Conservation (phyloP, 345 rosid species). For the Cardiospermum halicacabum region DNA sequence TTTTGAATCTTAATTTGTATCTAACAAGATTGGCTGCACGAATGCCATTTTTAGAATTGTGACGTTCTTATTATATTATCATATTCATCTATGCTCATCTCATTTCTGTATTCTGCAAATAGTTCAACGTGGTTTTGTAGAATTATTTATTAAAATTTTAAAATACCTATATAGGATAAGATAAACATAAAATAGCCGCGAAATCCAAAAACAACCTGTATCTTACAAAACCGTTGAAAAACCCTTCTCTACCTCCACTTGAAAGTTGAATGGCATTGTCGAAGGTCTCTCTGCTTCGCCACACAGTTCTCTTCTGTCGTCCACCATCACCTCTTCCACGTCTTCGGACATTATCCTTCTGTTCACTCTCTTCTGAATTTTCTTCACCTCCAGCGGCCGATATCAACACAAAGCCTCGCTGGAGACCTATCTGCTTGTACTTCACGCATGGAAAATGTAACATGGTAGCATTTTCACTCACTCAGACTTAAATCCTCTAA, state of each 20-base stretch:
- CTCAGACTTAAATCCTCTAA: too few relatives aligned
- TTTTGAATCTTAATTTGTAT: neutral
- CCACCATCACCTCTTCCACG: constrained; percentile 16
- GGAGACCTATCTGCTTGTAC: constrained; percentile 88
- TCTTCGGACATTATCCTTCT: constrained; percentile 15
- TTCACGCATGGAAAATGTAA: constrained; percentile 77
- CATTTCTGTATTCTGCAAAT: neutral
- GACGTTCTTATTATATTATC: too few relatives aligned
- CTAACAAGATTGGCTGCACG: neutral
- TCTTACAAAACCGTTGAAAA: neutral
- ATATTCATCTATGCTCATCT: neutral
- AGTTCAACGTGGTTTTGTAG: neutral
- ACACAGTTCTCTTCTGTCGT: neutral
- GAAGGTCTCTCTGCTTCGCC: constrained; percentile 14
- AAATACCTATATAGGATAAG: neutral
- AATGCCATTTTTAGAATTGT: neutral
- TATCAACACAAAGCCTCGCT: constrained; percentile 19
- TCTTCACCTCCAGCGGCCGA: neutral
- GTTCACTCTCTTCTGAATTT: constrained; percentile 2
- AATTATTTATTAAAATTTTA: too few relatives aligned
- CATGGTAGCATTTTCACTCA: constrained; percentile 34
- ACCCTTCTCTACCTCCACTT: neutral
- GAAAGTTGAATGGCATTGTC: constrained; percentile 13
- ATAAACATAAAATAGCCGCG: neutral
- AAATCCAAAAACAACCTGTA: neutral